Evolutionary conservation across 129 eudicot species (phyloP).

Genomic region (Gnaphalium uliginosum): DNA sequence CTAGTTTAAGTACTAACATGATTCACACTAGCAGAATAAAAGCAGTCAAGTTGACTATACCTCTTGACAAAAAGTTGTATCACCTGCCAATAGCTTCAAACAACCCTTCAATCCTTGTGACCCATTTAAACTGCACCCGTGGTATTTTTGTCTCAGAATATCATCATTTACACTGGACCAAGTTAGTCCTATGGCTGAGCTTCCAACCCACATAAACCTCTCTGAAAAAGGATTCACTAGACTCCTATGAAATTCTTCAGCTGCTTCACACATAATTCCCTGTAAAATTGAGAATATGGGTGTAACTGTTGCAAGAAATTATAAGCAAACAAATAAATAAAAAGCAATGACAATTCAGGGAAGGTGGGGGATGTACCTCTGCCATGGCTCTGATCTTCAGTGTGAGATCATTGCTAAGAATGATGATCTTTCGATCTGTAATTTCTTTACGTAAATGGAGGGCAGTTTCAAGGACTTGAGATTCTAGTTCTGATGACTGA

Average conservation of each 20-base stretch:
- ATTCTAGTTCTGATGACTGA: constrained; percentile 41
- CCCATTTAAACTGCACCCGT: constrained; percentile 41
- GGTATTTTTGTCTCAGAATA: constrained; percentile 61
- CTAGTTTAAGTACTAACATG: neutral
- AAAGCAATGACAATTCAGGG: neutral
- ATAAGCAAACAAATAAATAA: neutral
- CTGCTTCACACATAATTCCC: constrained; percentile 85
- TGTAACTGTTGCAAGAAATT: constrained; percentile 3
- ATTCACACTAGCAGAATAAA: constrained; percentile 19
- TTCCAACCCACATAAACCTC: constrained; percentile 78
- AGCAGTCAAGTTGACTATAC: neutral
- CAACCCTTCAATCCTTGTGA: constrained; percentile 58
- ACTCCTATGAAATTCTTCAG: constrained; percentile 68
- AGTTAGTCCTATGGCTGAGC: constrained; percentile 84
- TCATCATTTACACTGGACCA: constrained; percentile 76
- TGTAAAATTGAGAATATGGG: constrained; percentile 22
- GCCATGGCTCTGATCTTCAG: constrained; percentile 95
- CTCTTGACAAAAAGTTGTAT: neutral
- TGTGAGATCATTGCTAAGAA: constrained; percentile 65
- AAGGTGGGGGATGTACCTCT: constrained; percentile 47
- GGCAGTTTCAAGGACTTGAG: constrained; percentile 67
- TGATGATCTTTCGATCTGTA: constrained; percentile 57
- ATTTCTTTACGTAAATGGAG: constrained; percentile 40
- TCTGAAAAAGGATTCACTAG: constrained; percentile 82
- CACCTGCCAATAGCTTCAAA: constrained; percentile 53